These are phyloP conservation scores for Atkinsonella texensis DNA, from an alignment of 2,329 filamentous ascomycete genomes.

Conservation along the genomic window DNA sequence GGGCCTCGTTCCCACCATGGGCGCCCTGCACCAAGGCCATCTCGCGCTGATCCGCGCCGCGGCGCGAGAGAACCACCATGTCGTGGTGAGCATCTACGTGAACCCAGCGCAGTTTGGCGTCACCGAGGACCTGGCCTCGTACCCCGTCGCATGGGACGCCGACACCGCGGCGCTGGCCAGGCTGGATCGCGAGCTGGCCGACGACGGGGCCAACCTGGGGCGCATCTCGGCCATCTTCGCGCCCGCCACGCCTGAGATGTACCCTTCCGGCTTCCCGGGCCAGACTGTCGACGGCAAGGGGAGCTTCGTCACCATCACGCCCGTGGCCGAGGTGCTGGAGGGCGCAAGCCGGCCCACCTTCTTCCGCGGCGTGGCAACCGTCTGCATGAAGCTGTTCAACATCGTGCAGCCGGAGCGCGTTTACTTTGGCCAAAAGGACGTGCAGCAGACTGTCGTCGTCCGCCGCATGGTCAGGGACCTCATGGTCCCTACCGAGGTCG, in stretches of 20 bases:
- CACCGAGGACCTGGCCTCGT: conserved; percentile 75
- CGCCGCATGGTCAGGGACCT: conserved; percentile 81
- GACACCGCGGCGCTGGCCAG: conserved; percentile 57
- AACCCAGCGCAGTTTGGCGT: conserved; percentile 95
- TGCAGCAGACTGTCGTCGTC: conserved; percentile 90
- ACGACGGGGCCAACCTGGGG: conserved; percentile 46
- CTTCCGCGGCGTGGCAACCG: conserved; percentile 89
- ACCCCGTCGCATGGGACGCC: conserved; percentile 78
- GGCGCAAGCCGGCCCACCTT: conserved; percentile 82
- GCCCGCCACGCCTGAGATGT: conserved; percentile 73
- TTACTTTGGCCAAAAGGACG: conserved; percentile 95
- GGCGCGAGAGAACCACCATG: conserved; percentile 70
- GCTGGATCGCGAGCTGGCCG: conserved; percentile 63
- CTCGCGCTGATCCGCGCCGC: conserved; percentile 75
- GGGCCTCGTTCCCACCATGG: conserved; percentile 93
- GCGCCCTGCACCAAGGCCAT: conserved; percentile 88
- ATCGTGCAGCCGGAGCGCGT: conserved; percentile 50
- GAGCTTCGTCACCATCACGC: conserved; percentile 85
- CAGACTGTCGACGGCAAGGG: conserved; percentile 66
- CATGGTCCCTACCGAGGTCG: conserved; percentile 61
- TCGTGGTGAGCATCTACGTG: conserved; percentile 87
- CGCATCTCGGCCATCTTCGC: conserved; percentile 76
- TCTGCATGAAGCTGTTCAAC: conserved; percentile 69
- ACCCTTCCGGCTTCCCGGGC: conserved; percentile 65
- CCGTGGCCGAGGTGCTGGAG: conserved; percentile 69